Evolutionary conservation across 2,329 filamentous ascomycete species (phyloP), one percentile per base, ranked within the genome.

Genomic region (Ilyonectria destructans): DNA sequence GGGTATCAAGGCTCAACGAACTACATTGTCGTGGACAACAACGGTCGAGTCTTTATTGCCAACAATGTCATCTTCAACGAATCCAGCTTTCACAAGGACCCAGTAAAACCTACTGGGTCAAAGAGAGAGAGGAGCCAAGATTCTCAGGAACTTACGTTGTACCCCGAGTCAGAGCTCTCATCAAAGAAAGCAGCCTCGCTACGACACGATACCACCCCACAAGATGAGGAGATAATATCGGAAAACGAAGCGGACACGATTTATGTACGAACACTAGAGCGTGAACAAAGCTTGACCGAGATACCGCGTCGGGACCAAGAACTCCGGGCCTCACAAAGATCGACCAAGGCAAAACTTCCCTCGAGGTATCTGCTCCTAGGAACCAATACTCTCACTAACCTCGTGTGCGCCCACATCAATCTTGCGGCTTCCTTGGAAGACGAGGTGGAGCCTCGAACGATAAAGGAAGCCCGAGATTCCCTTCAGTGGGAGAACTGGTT

Each of bases 1-100:
- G 49, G 49, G 13, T 54, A 54, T 54, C 26, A 54, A 33, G 49
- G 23, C 17, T 31, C 23, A 5, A 54, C 12, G n/a, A 54, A 54
- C 49, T 54, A 54, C 26, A n/a, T 31, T n/a, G 23, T 54, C 10
- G 49, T 54, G 2, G 49, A 54, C 49, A 19, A 49, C 23, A 29
- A 19, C 26, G 17, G 17, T 13, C 9, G 46, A 49, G 26, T 49
- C 21, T 49, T 49, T 9, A 15, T 49, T 15, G 46, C 46, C 21
- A 49, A 49, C 7, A 26, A 49, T 21, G 19, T 49, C 46, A 29
- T 49, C 10, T 49, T 49, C 46, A 21, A 49, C 26, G 19, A 49
- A 29, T 40, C 35, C 35, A 40, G 35, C 35, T 40, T 40, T 9
- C 12, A 40, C 35, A 6, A 40, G 35, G 35, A 5, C 17, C 3